Conservation (phyloP, 2,329 filamentous ascomycete genomes). For the Penicillium brevicompactum region DNA sequence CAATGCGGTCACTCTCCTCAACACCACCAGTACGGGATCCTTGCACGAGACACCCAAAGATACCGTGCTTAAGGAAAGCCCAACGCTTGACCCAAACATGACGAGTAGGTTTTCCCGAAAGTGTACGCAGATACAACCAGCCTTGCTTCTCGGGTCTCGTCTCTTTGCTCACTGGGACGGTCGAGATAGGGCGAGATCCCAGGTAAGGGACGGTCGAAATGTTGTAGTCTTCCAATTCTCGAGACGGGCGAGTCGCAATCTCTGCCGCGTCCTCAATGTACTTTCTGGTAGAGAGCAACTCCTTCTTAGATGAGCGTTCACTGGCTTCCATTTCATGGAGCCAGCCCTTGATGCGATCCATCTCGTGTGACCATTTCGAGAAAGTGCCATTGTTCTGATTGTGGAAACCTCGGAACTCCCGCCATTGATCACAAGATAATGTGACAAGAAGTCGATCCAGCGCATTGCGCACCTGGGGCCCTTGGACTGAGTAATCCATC, state of each 20-base stretch:
- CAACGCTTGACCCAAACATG: conserved; percentile 89
- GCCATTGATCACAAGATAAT: conserved; percentile 84
- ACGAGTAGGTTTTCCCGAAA: conserved; percentile 84
- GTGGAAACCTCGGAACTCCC: conserved; percentile 74
- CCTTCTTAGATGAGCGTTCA: conserved; percentile 79
- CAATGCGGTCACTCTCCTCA: conserved; percentile 93
- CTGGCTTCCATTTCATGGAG: conserved; percentile 88
- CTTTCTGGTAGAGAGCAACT: conserved; percentile 75
- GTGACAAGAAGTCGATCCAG: conserved; percentile 85
- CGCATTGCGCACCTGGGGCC: conserved; percentile 79
- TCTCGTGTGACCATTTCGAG: conserved; percentile 71
- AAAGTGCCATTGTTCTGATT: conserved; percentile 66
- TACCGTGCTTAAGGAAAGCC: conserved; percentile 94
- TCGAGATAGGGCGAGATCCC: conserved; percentile 68
- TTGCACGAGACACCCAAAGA: conserved; percentile 92
- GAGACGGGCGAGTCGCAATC: conserved; percentile 72
- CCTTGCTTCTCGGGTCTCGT: conserved; percentile 79
- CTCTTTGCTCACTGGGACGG: conserved; percentile 56
- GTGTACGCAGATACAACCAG: conserved; percentile 82
- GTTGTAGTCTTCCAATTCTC: conserved; percentile 91
- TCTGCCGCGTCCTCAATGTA: conserved; percentile 81
- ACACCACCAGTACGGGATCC: conserved; percentile 78
- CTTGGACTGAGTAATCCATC: conserved; percentile 88
- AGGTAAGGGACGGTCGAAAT: conserved; percentile 87
- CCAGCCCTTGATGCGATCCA: conserved; percentile 92